A percentile compares a stretch with the other conserved stretches of the same genome.
phyloP scores from a whole-genome alignment of 352 stramenopile species.

The Saprolegnia parasitica region DNA sequence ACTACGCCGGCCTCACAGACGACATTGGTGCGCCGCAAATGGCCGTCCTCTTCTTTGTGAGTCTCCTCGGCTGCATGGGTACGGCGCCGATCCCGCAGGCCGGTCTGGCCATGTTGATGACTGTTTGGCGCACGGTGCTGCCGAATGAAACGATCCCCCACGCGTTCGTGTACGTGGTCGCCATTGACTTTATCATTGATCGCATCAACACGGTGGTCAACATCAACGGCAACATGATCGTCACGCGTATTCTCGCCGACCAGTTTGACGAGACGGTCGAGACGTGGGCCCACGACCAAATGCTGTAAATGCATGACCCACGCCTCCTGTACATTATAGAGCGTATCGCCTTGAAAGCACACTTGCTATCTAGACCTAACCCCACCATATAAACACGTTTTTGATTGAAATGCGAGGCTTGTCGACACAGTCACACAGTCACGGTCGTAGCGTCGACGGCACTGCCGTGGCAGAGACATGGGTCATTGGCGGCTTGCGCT shows the following conservation, averaged over 20 bases:
- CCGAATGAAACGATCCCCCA: constrained; percentile 40
- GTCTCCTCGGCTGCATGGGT: constrained; percentile 59
- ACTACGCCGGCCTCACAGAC: constrained; percentile 50
- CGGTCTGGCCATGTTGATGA: constrained; percentile 72
- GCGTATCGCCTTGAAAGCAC: no score
- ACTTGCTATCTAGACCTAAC: no score
- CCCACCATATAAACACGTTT: no score
- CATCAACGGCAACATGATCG: constrained; percentile 78
- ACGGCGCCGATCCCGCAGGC: constrained; percentile 68
- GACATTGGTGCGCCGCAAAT: constrained; percentile 35
- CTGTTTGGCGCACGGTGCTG: constrained; percentile 68
- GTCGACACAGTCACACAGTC: no score
- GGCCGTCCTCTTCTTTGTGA: constrained; percentile 57
- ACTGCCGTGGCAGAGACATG: no score
- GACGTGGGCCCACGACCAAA: neutral
- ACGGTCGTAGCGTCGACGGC: no score
- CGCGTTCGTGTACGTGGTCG: constrained; percentile 63
- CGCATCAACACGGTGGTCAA: constrained; percentile 67
- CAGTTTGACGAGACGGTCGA: constrained; percentile 48
- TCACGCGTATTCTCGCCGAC: constrained; percentile 65
- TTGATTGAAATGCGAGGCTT: no score
- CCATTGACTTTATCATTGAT: constrained; percentile 65
- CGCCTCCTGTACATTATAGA: no score
- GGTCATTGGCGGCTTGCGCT: no score
- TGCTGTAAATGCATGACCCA: neutral